A percentile compares a stretch with the other conserved stretches of the same genome.
phyloP scores from a whole-genome alignment of 768 basidiomycete genomes.

The Floccularia luteovirens region DNA sequence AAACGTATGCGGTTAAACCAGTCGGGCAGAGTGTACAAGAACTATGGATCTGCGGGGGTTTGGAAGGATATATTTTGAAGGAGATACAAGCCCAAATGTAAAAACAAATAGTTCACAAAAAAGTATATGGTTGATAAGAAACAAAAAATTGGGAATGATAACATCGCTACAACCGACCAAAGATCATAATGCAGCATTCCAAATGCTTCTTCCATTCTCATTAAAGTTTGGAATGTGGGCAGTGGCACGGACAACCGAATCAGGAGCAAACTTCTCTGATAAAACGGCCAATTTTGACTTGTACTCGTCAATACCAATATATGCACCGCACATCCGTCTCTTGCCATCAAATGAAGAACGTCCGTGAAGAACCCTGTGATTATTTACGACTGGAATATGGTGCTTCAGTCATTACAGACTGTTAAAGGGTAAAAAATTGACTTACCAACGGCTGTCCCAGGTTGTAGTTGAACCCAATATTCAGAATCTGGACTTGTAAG shows the following conservation, averaged over 20 bases:
- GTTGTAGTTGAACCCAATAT: constrained; percentile 85
- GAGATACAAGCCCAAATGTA: constrained; percentile 38
- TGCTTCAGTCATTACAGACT: neutral
- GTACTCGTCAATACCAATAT: constrained; percentile 89
- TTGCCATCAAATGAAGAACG: constrained; percentile 86
- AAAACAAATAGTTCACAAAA: constrained; percentile 1
- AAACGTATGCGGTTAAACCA: constrained; percentile 59
- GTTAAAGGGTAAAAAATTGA: neutral
- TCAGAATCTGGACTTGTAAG: constrained; percentile 78
- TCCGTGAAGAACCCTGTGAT: constrained; percentile 91
- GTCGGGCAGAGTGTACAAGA: constrained; percentile 96
- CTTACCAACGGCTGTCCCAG: constrained; percentile 77
- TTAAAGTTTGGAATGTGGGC: constrained; percentile 13
- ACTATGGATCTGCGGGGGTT: constrained; percentile 90
- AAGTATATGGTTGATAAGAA: too few relatives aligned
- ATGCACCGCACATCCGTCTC: constrained; percentile 93
- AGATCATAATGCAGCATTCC: constrained; percentile 46
- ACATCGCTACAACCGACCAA: neutral
- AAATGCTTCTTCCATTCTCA: constrained; percentile 41
- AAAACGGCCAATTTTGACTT: constrained; percentile 69
- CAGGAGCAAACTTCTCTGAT: constrained; percentile 45
- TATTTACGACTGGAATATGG: constrained; percentile 63
- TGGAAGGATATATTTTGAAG: constrained; percentile 89
- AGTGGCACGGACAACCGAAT: constrained; percentile 17
- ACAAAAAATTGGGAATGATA: neutral